A percentile compares a stretch with the other conserved stretches of the same genome.
Conservation (phyloP, 169 alveolate genomes). For the Cryptosporidium ubiquitum region DNA sequence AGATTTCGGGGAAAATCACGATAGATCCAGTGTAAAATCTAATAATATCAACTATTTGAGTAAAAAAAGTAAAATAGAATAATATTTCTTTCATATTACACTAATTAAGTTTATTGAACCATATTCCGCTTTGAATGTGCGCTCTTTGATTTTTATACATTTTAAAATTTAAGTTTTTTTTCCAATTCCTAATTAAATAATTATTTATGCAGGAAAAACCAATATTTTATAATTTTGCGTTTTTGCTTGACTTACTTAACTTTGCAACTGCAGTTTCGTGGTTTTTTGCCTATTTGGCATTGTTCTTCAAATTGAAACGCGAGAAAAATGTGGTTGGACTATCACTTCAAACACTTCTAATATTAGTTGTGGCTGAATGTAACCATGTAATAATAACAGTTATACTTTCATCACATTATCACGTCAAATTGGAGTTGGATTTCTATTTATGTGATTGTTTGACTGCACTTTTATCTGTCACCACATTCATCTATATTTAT, state of each 20-base stretch:
- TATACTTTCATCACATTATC: constrained; percentile 45
- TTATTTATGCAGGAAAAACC: constrained; percentile 51
- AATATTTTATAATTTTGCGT: constrained; percentile 19
- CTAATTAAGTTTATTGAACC: neutral
- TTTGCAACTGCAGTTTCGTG: constrained; percentile 78
- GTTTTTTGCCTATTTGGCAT: constrained; percentile 78
- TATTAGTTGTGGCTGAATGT: constrained; percentile 77
- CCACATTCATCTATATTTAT: constrained; percentile 62
- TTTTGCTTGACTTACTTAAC: constrained; percentile 75
- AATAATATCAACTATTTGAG: neutral
- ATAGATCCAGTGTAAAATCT: neutral
- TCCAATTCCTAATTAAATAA: neutral
- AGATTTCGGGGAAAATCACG: neutral
- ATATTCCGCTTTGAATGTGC: constrained; percentile 2
- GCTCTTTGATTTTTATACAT: neutral
- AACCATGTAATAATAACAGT: constrained; percentile 77
- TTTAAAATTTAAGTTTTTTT: neutral
- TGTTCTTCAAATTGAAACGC: constrained; percentile 70
- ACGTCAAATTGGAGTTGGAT: constrained; percentile 66
- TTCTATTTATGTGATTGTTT: constrained; percentile 77
- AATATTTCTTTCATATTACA: neutral
- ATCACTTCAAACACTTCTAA: constrained; percentile 78
- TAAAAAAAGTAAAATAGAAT: neutral
- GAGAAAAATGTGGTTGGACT: constrained; percentile 75
- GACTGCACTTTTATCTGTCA: constrained; percentile 74